phyloP scores from a whole-genome alignment of 192 early-diverging fungal species.

The Chytriomyces sp. region DNA sequence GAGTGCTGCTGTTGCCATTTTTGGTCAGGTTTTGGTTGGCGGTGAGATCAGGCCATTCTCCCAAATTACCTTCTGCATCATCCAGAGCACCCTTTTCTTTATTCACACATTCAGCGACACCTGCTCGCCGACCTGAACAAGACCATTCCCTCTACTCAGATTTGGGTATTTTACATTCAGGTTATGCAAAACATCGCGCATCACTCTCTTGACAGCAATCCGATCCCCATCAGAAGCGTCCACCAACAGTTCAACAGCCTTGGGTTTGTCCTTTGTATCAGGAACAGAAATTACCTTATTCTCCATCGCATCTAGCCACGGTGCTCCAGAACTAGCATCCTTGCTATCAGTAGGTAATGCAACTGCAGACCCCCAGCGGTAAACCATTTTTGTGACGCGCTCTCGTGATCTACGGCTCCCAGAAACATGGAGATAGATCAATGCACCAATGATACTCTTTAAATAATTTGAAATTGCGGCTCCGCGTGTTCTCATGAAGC shows the following conservation, averaged over 20 bases:
- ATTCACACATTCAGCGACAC: no score
- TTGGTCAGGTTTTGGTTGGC: neutral
- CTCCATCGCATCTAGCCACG: neutral
- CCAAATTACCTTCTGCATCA: no score
- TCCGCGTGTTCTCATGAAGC: conserved; percentile 1
- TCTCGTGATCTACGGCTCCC: conserved; percentile 12
- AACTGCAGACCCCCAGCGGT: neutral
- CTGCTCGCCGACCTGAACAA: no score
- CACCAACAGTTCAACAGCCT: neutral
- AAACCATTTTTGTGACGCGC: conserved; percentile 6
- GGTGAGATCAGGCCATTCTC: no score
- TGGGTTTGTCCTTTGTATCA: neutral
- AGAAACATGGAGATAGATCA: conserved; percentile 15
- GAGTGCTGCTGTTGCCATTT: conserved; percentile 28
- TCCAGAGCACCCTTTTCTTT: no score
- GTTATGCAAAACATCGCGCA: conserved; percentile 19
- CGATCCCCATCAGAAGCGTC: neutral
- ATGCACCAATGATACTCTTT: neutral
- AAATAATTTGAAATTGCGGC: neutral
- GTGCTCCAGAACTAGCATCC: neutral
- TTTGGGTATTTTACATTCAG: conserved; percentile 8
- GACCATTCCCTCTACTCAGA: conserved; percentile 14
- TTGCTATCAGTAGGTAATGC: no score
- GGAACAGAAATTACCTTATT: neutral
- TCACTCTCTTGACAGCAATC: neutral